phyloP scores from a whole-genome alignment of 352 stramenopile species.

The Pythium plurisporium region DNA sequence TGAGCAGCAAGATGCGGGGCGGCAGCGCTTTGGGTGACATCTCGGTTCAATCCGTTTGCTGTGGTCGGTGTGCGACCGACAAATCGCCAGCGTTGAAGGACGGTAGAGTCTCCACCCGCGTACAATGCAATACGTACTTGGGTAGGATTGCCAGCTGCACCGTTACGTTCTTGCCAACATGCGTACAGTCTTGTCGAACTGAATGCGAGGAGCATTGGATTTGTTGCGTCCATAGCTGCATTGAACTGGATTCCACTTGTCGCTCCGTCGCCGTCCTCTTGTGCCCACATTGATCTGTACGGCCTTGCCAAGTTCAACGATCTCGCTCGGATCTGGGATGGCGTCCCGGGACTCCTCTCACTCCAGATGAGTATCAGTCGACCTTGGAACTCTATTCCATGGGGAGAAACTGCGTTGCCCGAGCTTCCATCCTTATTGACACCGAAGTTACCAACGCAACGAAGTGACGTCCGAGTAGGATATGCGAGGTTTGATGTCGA shows the following conservation, averaged over 20 bases:
- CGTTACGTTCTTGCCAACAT: conserved; percentile 45
- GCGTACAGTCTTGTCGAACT: conserved; percentile 34
- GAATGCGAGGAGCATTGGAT: conserved; percentile 26
- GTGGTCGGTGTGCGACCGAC: conserved; percentile 24
- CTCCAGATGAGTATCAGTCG: conserved; percentile 44
- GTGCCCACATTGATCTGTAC: conserved; percentile 30
- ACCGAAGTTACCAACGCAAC: conserved; percentile 35
- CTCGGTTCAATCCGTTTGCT: conserved; percentile 43
- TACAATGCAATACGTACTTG: conserved; percentile 51
- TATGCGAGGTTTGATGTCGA: conserved; percentile 42
- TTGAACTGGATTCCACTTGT: conserved; percentile 46
- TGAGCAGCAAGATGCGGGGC: conserved; percentile 29
- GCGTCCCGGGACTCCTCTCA: conserved; percentile 26
- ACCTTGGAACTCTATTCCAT: conserved; percentile 24
- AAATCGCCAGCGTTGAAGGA: conserved; percentile 35
- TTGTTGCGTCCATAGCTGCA: conserved; percentile 28
- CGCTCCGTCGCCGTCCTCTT: conserved; percentile 37
- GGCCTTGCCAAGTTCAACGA: conserved; percentile 28
- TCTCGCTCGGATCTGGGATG: conserved; percentile 43
- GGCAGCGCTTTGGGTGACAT: conserved; percentile 29
- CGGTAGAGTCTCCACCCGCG: conserved; percentile 17
- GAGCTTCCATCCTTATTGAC: conserved; percentile 41
- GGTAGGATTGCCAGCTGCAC: conserved; percentile 23
- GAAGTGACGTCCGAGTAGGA: conserved; percentile 34
- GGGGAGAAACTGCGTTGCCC: conserved; percentile 22